phyloP scores from a whole-genome alignment of 2,329 filamentous ascomycete species.

The Chrysoporthe austroafricana region DNA sequence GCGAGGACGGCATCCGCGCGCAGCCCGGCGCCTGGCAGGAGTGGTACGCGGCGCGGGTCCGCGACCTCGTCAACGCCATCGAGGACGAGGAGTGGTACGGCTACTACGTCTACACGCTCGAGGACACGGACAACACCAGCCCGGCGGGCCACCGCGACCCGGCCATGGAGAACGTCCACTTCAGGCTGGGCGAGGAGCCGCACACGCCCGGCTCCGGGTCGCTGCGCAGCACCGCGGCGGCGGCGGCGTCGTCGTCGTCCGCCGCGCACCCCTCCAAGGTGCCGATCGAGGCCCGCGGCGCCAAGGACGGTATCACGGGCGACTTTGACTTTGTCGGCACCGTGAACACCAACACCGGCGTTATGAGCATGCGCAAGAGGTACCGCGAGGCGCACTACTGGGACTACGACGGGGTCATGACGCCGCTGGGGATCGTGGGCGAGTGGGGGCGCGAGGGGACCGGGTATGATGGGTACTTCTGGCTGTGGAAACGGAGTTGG shows the following conservation, averaged over 20 bases:
- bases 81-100: conserved; percentile 30
- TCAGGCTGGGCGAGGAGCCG: conserved; percentile 17
- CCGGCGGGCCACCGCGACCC: conserved; percentile 24
- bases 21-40: conserved; percentile 26
- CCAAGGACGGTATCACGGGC: conserved; percentile 26
- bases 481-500: conserved; percentile 30
- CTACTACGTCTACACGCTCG: conserved; percentile 29
- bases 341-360: conserved; percentile 21
- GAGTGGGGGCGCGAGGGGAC: conserved; percentile 33
- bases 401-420: conserved; percentile 30
- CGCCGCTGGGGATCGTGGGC: conserved; percentile 37
- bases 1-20: conserved; percentile 12
- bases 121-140: conserved; percentile 17
- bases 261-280: conserved; percentile 10
- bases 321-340: conserved; percentile 28
- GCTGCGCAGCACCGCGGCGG: background rate
- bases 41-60: conserved; percentile 26
- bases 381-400: conserved; percentile 26
- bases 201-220: background rate
- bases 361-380: conserved; percentile 27
- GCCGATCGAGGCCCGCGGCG: conserved; percentile 24
- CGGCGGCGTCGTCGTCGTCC: background rate
- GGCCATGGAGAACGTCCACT: conserved; percentile 30
- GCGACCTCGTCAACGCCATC: conserved; percentile 26
- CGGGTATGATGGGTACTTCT: conserved; percentile 27